Evolutionary conservation across 306 rosid species (phyloP), one percentile per base, ranked within the genome.

Genomic region (Castanea sativa): DNA sequence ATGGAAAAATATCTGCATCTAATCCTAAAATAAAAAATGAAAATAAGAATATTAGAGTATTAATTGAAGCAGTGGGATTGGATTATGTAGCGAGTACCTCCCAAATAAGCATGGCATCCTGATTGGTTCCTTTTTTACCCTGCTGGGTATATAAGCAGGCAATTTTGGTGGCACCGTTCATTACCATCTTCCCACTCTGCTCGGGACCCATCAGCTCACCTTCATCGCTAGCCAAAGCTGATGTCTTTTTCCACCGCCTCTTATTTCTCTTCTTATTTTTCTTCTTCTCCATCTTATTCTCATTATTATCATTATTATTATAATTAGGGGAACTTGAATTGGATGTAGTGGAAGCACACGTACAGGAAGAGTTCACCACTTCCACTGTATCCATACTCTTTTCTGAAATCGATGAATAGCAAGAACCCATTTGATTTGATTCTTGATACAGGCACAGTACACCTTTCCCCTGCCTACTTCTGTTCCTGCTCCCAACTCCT

Each of bases 61-160:
- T 64, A 3, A 14, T 53, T 79, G 61, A 15, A 86, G 16, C 16
- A 49, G 16, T 49, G 53, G 53, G 53, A 49, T 49, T 49, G 45
- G 3, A 41, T 49, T 49, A 49, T 49, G 16, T 49, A 49, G 4
- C 8, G 45, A 41, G 53, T 49, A 67, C 90, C 90, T 88, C 88
- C 84, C 83, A 86, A 38, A 88, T 79, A 64, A 88, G 70, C 91
- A 88, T 88, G 73, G 91, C 89, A 53, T 88, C 91, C 69, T 88
- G 91, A 76, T 88, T 88, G 60, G 81, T 80, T 35, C 91, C 91
- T 77, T 85, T 88, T 87, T 85, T 88, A 32, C 91, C 91, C 60
- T 88, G 91, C 75, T 83, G 89, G 19, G 89, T 85, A 59, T 83
- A 79, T 76, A 88, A 81, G 79, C 89, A 88, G n/a, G 86, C 86